Conservation (phyloP, 2,329 filamentous ascomycete species). For the Hirsutella thompsonii region DNA sequence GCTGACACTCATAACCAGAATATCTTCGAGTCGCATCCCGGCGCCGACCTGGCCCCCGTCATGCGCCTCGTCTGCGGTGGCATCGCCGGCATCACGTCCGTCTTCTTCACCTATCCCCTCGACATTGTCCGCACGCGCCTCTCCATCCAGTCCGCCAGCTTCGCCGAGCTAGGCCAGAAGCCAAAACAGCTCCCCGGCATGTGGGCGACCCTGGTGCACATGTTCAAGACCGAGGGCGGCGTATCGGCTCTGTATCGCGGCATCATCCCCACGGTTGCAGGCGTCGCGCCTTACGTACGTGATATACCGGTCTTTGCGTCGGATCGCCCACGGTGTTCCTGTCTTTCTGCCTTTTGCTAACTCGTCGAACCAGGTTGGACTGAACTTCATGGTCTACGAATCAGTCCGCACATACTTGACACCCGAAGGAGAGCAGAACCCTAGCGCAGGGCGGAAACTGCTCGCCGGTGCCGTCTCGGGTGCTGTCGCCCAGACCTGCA, state of each 20-base stretch:
- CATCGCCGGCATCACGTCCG: slow-evolving; percentile 85
- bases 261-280: slow-evolving; percentile 85
- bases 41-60: slow-evolving; percentile 59
- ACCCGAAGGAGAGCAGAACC: slow-evolving; percentile 75
- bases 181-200: slow-evolving; percentile 72
- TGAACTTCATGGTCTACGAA: slow-evolving; percentile 99
- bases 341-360: not conserved
- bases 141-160: slow-evolving; percentile 96
- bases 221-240: slow-evolving; percentile 90
- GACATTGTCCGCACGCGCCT: slow-evolving; percentile 94
- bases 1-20: slow-evolving; percentile 25
- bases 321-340: not conserved
- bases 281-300: slow-evolving; percentile 80
- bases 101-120: slow-evolving; percentile 87
- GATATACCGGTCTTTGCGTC: not conserved
- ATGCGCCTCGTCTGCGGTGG: slow-evolving; percentile 81
- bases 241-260: slow-evolving; percentile 79
- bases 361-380: slow-evolving; percentile 50
- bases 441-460: slow-evolving; percentile 66
- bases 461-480: slow-evolving; percentile 88
- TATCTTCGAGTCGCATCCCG: slow-evolving; percentile 67
- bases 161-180: slow-evolving; percentile 56
- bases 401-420: slow-evolving; percentile 74
- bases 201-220: slow-evolving; percentile 68
- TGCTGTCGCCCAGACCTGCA: slow-evolving; percentile 91